These are phyloP conservation scores for Spatholobus suberectus DNA, from an alignment of 306 rosid genomes.

Conservation along the genomic window DNA sequence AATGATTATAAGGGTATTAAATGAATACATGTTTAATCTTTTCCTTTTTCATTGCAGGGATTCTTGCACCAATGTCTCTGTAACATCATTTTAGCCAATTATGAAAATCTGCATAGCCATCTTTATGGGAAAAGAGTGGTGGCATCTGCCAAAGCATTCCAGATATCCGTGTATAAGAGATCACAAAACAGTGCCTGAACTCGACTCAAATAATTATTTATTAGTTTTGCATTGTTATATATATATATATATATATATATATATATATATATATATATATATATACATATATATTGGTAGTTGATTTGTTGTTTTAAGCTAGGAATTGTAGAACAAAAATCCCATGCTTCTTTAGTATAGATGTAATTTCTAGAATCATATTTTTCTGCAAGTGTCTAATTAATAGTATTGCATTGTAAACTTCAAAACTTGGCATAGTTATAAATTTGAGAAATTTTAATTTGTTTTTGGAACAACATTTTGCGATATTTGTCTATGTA, in stretches of 20 bases:
- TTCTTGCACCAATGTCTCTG: neutral
- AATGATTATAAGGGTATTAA: too few relatives aligned
- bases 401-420: too few relatives aligned
- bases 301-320: neutral
- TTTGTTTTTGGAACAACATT: neutral
- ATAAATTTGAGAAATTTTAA: neutral
- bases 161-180: neutral
- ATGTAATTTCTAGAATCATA: neutral
- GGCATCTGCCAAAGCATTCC: neutral
- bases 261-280: too few relatives aligned
- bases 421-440: neutral
- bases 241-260: too few relatives aligned
- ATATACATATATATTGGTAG: neutral
- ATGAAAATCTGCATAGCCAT: neutral
- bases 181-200: neutral
- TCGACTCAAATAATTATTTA: neutral
- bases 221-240: neutral
- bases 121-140: conserved; percentile 12
- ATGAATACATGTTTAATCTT: neutral
- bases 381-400: too few relatives aligned
- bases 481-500: too few relatives aligned
- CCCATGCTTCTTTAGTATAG: neutral
- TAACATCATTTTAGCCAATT: neutral
- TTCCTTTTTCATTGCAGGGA: conserved; percentile 11
- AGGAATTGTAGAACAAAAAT: neutral